Evolutionary conservation across 2,329 filamentous ascomycete genomes (phyloP).

Genomic region (Celoporthe dispersa): DNA sequence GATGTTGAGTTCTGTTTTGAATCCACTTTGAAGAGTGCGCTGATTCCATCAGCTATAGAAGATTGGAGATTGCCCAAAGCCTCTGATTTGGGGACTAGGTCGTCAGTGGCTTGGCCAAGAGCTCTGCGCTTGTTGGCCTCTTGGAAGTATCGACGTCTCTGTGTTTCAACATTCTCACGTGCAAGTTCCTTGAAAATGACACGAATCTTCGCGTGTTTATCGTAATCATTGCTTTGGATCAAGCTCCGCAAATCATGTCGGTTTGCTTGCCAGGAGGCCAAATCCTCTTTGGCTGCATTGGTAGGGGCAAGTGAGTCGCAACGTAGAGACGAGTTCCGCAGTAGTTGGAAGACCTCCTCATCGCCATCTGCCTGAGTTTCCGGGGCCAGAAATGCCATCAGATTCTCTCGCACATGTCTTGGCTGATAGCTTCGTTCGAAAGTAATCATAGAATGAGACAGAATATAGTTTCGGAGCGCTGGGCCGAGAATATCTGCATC

Average conservation of each 20-base stretch:
- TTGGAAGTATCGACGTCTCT: background rate
- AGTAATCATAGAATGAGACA: background rate
- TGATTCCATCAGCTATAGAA: background rate
- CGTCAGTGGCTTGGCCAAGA: background rate
- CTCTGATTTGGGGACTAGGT: background rate
- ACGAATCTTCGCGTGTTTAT: background rate
- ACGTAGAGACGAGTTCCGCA: conserved; percentile 6
- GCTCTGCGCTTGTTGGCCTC: background rate
- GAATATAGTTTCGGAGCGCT: conserved; percentile 3
- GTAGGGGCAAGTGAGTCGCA: background rate
- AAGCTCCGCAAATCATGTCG: background rate
- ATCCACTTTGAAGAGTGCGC: background rate
- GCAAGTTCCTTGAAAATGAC: background rate
- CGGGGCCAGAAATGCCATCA: background rate
- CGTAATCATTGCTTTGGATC: background rate
- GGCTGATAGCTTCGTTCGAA: background rate
- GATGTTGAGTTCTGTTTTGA: background rate
- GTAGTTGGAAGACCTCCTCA: background rate
- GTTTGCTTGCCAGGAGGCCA: background rate
- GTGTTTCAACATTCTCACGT: background rate
- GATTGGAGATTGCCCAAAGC: background rate
- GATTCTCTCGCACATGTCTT: conserved; percentile 1
- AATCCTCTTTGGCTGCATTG: background rate
- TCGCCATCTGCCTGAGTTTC: background rate
- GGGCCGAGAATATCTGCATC: background rate